These are phyloP conservation scores for Arabidopsis arenosa DNA, from an alignment of 345 rosid species.

Conservation along the genomic window DNA sequence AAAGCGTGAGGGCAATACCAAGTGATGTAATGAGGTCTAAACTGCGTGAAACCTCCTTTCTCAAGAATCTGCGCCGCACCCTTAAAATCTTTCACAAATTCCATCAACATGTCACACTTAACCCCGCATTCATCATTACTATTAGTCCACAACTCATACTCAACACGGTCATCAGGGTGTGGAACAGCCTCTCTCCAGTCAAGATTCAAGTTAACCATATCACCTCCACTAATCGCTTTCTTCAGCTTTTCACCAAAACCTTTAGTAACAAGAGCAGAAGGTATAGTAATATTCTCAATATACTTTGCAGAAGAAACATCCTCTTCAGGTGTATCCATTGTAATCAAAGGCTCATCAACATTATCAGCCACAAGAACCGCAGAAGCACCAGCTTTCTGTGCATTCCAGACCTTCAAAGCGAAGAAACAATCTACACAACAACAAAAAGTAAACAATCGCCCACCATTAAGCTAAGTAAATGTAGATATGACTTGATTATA, in stretches of 20 bases:
- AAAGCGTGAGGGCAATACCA: slow-evolving; percentile 97
- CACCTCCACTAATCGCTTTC: slow-evolving; percentile 66
- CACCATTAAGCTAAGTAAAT: slow-evolving; percentile 1
- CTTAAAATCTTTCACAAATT: slow-evolving; percentile 80
- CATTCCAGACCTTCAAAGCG: slow-evolving; percentile 96
- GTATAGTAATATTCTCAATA: slow-evolving; percentile 90
- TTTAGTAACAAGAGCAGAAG: slow-evolving; percentile 91
- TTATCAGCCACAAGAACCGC: slow-evolving; percentile 95
- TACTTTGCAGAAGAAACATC: slow-evolving; percentile 69
- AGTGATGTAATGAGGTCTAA: slow-evolving; percentile 96
- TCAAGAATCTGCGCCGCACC: slow-evolving; percentile 93
- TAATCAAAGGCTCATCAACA: slow-evolving; percentile 80
- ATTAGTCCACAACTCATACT: slow-evolving; percentile 93
- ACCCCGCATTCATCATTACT: slow-evolving; percentile 96
- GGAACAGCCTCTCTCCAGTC: slow-evolving; percentile 99
- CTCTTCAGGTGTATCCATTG: slow-evolving; percentile 93
- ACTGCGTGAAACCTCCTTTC: slow-evolving; percentile 91
- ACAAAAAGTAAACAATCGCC: background rate
- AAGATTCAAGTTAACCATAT: slow-evolving; percentile 93
- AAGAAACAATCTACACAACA: slow-evolving; percentile 81
- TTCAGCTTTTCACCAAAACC: slow-evolving; percentile 75
- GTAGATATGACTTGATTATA: background rate
- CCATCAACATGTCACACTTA: slow-evolving; percentile 92
- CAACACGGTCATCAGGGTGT: slow-evolving; percentile 97
- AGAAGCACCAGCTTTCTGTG: slow-evolving; percentile 94